Evolutionary conservation across 495 filamentous ascomycete genomes (phyloP), one percentile per base, ranked within the genome.

Genomic region (Aspergillus diversus): DNA sequence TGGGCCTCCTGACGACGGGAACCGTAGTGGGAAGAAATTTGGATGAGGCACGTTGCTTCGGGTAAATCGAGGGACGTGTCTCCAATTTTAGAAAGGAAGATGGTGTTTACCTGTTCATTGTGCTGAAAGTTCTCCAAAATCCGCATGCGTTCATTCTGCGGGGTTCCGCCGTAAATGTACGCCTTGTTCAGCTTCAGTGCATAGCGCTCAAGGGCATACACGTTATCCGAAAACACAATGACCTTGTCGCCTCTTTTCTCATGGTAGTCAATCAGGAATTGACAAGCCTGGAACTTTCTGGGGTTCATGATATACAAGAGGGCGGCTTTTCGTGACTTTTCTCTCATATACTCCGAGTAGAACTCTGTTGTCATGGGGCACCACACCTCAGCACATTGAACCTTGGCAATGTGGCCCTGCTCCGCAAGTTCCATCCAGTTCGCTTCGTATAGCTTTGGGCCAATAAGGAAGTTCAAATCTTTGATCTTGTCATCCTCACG

Each of bases 341-440:
- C 86, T 52, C 85, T 77, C 61, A 98, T 87, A 77, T 97, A 99
- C 69, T 97, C 93, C 17, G 90, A 87, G 74, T 98, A 97, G 78
- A 99, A 99, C 70, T 99, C 95, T 5, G 92, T 92, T 0, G 95
- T 96, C 95, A 99, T 99, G 8, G 93, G 94, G 73, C 95, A 99
- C 95, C 95, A 99, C 33, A 99, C 95, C 72, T 99, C 95, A 50
- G 95, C 95, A 75, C 95, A 99, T 69, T 99, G 95, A 1, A 99
- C 95, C 67, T 92, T 92, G 47, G 95, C 95, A 70, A 99, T 99
- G 72, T 98, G 95, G 13, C 95, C 95, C 74, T 97, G 91, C 61
- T 97, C 91, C 0, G 93, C 93, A 47, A 99, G 85, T 74, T 99
- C 94, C 91, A 98, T 97, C 95, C 95, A 99, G 73, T 99, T 99